phyloP scores from a whole-genome alignment of 2,329 filamentous ascomycete species.

The Ceratocystis ficicola region DNA sequence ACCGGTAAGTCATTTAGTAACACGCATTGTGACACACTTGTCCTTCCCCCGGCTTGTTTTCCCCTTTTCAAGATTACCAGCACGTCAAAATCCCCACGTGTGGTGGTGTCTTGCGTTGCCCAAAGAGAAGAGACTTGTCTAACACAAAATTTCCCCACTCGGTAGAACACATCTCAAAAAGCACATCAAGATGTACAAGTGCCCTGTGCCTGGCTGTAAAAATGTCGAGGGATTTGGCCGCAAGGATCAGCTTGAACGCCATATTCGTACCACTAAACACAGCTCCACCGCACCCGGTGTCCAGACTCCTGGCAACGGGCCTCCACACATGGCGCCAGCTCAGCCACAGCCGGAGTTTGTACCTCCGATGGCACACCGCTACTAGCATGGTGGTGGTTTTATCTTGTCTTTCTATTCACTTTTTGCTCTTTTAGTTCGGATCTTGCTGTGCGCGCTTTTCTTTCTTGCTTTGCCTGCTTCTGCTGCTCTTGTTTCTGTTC shows the following conservation, averaged over 20 bases:
- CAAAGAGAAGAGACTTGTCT: not conserved
- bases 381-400: not conserved
- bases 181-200: conserved; percentile 22
- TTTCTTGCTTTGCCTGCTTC: not conserved
- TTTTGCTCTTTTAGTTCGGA: not conserved
- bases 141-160: not conserved
- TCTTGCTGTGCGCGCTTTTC: not conserved
- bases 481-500: not conserved
- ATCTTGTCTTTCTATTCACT: not conserved
- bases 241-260: conserved; percentile 21
- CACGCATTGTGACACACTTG: not conserved
- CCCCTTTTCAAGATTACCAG: not conserved
- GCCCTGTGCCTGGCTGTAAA: conserved; percentile 19
- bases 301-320: not conserved
- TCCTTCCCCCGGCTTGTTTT: not conserved
- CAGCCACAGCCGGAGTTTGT: conserved; percentile 10
- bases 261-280: conserved; percentile 20
- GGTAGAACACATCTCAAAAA: conserved; percentile 21
- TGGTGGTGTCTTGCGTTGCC: not conserved
- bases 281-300: conserved; percentile 4
- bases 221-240: conserved; percentile 21
- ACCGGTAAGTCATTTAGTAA: conserved; percentile 12
- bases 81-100: not conserved
- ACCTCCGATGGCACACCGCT: conserved; percentile 6
- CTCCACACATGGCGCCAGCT: conserved; percentile 2